A percentile compares a stretch with the other conserved stretches of the same genome.
Evolutionary conservation across 768 basidiomycete genomes (phyloP).

Genomic region (Austroboletus eburneus): DNA sequence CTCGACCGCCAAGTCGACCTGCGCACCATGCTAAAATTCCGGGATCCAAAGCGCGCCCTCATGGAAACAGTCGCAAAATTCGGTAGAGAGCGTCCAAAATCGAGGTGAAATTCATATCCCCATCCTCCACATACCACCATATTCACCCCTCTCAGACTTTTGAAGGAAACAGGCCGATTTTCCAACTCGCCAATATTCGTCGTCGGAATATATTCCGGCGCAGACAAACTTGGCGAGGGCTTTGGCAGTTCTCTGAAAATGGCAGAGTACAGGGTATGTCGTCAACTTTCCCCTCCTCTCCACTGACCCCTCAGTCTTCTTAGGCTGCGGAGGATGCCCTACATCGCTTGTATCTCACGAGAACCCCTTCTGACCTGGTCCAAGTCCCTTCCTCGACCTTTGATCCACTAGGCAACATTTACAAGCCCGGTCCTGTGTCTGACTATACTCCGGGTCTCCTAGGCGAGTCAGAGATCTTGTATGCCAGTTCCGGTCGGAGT

Average conservation of each 20-base stretch:
- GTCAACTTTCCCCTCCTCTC: not conserved
- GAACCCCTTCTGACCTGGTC: constrained; percentile 62
- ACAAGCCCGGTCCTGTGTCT: constrained; percentile 41
- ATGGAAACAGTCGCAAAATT: constrained; percentile 69
- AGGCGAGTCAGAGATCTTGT: constrained; percentile 60
- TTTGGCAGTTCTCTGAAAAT: constrained; percentile 90
- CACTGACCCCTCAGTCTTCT: not conserved
- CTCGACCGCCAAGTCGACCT: constrained; percentile 82
- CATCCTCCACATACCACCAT: not conserved
- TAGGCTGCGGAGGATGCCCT: constrained; percentile 87
- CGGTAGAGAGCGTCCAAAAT: constrained; percentile 59
- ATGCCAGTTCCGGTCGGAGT: constrained; percentile 65
- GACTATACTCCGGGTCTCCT: constrained; percentile 52
- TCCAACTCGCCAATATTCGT: constrained; percentile 90
- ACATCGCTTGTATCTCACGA: constrained; percentile 77
- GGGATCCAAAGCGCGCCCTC: constrained; percentile 76
- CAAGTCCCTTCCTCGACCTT: constrained; percentile 76
- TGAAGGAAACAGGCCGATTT: constrained; percentile 90
- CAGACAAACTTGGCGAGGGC: constrained; percentile 87
- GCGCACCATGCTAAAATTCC: constrained; percentile 72
- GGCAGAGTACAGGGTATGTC: constrained; percentile 84
- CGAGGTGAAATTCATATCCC: constrained; percentile 59
- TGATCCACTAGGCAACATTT: constrained; percentile 54
- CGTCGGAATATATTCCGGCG: constrained; percentile 88
- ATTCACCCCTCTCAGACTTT: constrained; percentile 45